phyloP scores from a whole-genome alignment of 345 rosid genomes.

The Theobroma cacao region DNA sequence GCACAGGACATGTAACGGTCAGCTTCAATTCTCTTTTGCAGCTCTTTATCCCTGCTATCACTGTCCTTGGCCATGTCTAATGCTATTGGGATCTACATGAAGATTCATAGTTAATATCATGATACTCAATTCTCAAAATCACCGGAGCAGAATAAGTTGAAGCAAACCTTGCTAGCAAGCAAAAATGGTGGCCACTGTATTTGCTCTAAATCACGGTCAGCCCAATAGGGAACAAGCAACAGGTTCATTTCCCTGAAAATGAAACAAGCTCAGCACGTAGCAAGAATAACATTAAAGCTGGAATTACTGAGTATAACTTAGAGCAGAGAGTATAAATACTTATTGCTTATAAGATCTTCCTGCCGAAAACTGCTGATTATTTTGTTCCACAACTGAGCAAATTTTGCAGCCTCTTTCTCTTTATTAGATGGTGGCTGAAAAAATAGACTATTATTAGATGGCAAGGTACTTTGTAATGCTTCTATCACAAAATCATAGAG shows the following conservation, averaged over 20 bases:
- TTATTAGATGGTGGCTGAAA: slow-evolving; percentile 56
- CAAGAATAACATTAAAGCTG: slow-evolving; percentile 1
- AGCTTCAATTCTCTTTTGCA: slow-evolving; percentile 70
- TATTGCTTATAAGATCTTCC: slow-evolving; percentile 88
- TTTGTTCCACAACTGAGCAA: slow-evolving; percentile 98
- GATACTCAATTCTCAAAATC: slow-evolving; percentile 1
- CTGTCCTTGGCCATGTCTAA: slow-evolving; percentile 99
- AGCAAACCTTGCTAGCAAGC: slow-evolving; percentile 92
- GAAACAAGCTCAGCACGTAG: slow-evolving; percentile 16
- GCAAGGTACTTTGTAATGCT: not conserved
- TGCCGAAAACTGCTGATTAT: slow-evolving; percentile 94
- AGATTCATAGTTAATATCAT: slow-evolving; percentile 2
- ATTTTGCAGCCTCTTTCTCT: slow-evolving; percentile 84
- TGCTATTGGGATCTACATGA: slow-evolving; percentile 83
- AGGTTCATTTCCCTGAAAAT: slow-evolving; percentile 87
- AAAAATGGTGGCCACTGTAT: slow-evolving; percentile 99
- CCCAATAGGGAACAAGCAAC: slow-evolving; percentile 99
- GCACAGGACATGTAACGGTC: slow-evolving; percentile 91
- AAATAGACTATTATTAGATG: slow-evolving; percentile 10
- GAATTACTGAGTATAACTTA: not conserved
- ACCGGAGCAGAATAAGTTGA: not conserved
- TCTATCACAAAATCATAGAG: not conserved
- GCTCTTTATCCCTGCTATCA: slow-evolving; percentile 86
- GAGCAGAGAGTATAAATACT: slow-evolving; percentile 33
- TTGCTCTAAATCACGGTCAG: slow-evolving; percentile 83